phyloP scores from a whole-genome alignment of 352 stramenopile genomes.

The Phytophthora multivora region DNA sequence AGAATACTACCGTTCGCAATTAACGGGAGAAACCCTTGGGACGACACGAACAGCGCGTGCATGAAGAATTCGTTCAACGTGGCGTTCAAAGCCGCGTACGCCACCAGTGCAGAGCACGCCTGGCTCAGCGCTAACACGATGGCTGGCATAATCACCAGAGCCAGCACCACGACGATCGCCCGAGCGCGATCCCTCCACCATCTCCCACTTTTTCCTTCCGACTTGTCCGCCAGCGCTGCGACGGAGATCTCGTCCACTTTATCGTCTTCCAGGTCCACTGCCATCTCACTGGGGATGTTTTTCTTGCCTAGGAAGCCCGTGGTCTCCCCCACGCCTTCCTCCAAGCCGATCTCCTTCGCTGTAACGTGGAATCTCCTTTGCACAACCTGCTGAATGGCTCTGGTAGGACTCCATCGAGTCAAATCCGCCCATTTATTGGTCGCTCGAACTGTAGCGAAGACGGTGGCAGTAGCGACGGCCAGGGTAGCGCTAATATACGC shows the following conservation, averaged over 20 bases:
- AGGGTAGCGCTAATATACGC: constrained; percentile 16
- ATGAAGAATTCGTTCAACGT: constrained; percentile 38
- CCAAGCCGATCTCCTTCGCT: neutral
- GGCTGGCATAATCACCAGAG: constrained; percentile 13
- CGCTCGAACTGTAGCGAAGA: constrained; percentile 20
- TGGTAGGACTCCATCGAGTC: constrained; percentile 16
- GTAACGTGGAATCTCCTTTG: neutral
- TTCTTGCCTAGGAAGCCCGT: constrained; percentile 5
- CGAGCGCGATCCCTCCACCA: neutral
- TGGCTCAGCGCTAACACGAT: constrained; percentile 19
- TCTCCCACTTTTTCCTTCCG: neutral
- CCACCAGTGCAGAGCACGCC: constrained; percentile 15
- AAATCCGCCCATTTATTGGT: constrained; percentile 16
- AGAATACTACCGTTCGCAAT: constrained; percentile 21
- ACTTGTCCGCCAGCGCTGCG: neutral
- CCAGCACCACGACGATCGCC: neutral
- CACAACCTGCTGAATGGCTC: neutral
- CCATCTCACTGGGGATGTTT: neutral
- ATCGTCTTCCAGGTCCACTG: neutral
- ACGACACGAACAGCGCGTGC: constrained; percentile 19
- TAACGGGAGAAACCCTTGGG: constrained; percentile 22
- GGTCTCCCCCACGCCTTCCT: constrained; percentile 11
- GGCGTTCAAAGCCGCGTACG: constrained; percentile 29
- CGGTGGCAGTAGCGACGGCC: constrained; percentile 8
- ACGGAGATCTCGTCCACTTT: constrained; percentile 1